These are phyloP conservation scores for Xylariaceae sp. DNA, from an alignment of 2,329 filamentous ascomycete species.

Conservation along the genomic window DNA sequence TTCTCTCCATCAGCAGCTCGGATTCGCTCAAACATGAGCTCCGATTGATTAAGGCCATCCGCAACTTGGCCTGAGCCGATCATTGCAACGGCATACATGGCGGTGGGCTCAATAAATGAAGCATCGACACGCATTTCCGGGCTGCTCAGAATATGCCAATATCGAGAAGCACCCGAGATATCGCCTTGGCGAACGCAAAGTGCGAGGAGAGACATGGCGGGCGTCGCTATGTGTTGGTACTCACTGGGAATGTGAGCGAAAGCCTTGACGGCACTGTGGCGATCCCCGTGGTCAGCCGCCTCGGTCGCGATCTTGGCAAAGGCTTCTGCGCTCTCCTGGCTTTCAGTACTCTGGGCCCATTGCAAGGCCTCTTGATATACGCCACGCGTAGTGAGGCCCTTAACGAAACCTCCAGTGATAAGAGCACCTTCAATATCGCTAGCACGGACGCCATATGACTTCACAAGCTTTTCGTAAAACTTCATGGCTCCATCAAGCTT, in stretches of 20 bases:
- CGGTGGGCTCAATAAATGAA: conserved; percentile 77
- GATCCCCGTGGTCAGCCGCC: conserved; percentile 76
- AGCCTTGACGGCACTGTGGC: conserved; percentile 62
- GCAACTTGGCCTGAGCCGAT: conserved; percentile 79
- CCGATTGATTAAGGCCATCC: conserved; percentile 75
- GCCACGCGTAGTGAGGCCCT: conserved; percentile 68
- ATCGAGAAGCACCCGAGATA: conserved; percentile 69
- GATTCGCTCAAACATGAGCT: conserved; percentile 83
- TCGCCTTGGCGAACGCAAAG: conserved; percentile 82
- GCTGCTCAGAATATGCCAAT: conserved; percentile 71
- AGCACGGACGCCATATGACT: conserved; percentile 55
- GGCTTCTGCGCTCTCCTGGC: conserved; percentile 54
- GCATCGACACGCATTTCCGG: conserved; percentile 56
- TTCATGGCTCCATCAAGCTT: conserved; percentile 77
- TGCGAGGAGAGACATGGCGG: conserved; percentile 78
- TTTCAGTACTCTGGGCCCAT: conserved; percentile 64
- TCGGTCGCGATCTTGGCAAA: conserved; percentile 70
- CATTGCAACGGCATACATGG: conserved; percentile 86
- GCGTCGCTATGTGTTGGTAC: conserved; percentile 46
- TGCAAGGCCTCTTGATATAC: conserved; percentile 69
- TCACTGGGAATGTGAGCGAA: conserved; percentile 56
- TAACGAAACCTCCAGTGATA: conserved; percentile 70
- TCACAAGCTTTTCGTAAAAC: conserved; percentile 78
- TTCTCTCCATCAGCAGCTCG: conserved; percentile 53
- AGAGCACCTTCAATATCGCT: conserved; percentile 67